Evolutionary conservation across 2,329 filamentous ascomycete species (phyloP).

Genomic region (Colletotrichum sp.): DNA sequence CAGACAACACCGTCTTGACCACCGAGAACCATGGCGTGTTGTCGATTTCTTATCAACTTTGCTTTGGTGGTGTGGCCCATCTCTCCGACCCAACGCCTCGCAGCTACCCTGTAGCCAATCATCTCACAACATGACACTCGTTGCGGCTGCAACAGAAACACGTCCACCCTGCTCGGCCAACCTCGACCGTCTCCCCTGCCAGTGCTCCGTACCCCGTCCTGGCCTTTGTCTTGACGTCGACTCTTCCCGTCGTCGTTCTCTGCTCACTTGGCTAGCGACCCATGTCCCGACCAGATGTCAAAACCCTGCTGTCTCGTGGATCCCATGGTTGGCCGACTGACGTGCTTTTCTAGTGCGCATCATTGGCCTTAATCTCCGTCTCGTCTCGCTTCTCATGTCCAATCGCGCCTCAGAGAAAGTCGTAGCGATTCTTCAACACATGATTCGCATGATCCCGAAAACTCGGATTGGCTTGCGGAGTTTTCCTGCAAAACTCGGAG

Average conservation of each 20-base stretch:
- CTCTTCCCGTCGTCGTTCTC: neutral
- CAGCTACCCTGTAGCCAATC: conserved; percentile 32
- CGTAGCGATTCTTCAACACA: conserved; percentile 28
- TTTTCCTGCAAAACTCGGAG: neutral
- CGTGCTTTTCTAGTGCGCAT: neutral
- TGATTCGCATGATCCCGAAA: conserved; percentile 37
- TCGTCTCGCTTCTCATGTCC: neutral
- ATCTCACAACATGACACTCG: conserved; percentile 21
- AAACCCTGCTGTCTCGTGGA: neutral
- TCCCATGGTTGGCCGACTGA: neutral
- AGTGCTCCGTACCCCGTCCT: conserved; percentile 14
- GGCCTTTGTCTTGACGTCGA: neutral
- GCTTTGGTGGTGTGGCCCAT: conserved; percentile 18
- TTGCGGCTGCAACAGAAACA: conserved; percentile 37
- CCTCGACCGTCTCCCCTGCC: conserved; percentile 2
- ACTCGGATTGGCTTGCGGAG: conserved; percentile 22
- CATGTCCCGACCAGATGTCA: neutral
- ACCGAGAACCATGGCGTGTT: neutral
- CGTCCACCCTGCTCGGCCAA: conserved; percentile 25
- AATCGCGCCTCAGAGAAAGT: neutral
- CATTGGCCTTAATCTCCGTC: conserved; percentile 6
- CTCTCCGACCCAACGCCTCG: conserved; percentile 25
- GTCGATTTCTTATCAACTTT: neutral
- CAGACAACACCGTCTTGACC: neutral
- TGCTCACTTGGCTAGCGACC: neutral